These are phyloP conservation scores for Bipolaris bicolor DNA, from an alignment of 2,329 filamentous ascomycete species.

Conservation along the genomic window DNA sequence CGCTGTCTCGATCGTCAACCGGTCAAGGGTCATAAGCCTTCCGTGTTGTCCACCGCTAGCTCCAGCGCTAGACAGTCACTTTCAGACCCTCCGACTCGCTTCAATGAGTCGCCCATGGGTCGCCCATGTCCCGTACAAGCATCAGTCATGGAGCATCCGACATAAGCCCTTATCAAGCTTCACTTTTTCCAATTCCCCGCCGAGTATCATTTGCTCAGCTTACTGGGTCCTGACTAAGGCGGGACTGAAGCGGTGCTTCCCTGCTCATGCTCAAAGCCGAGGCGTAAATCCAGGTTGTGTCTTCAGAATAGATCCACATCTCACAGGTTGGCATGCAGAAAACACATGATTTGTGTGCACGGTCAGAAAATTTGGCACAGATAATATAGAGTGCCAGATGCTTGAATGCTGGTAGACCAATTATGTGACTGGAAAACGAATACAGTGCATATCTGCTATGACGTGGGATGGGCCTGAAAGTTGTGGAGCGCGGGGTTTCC, in stretches of 20 bases:
- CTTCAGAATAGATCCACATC: neutral
- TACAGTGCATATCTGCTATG: neutral
- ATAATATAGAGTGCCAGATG: neutral
- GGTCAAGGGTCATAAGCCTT: constrained; percentile 3
- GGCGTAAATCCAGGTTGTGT: neutral
- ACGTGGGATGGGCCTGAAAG: constrained; percentile 4
- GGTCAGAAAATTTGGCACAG: neutral
- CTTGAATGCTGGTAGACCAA: neutral
- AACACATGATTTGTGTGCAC: neutral
- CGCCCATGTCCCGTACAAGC: neutral
- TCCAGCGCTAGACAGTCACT: neutral
- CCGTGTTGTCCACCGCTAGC: constrained; percentile 1
- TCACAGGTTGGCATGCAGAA: neutral
- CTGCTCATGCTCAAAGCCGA: neutral
- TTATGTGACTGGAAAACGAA: neutral
- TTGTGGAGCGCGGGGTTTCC: constrained; percentile 9
- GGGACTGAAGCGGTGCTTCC: neutral
- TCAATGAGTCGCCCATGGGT: neutral
- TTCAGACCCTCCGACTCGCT: neutral
- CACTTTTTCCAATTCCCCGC: neutral
- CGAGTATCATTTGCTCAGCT: neutral
- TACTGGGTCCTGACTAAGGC: neutral
- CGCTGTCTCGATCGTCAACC: constrained; percentile 25
- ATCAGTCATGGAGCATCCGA: neutral
- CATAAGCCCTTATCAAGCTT: neutral